Evolutionary conservation across 108 stramenopile genomes (phyloP), one percentile per base, ranked within the genome.

Genomic region (Fragilaria radians): DNA sequence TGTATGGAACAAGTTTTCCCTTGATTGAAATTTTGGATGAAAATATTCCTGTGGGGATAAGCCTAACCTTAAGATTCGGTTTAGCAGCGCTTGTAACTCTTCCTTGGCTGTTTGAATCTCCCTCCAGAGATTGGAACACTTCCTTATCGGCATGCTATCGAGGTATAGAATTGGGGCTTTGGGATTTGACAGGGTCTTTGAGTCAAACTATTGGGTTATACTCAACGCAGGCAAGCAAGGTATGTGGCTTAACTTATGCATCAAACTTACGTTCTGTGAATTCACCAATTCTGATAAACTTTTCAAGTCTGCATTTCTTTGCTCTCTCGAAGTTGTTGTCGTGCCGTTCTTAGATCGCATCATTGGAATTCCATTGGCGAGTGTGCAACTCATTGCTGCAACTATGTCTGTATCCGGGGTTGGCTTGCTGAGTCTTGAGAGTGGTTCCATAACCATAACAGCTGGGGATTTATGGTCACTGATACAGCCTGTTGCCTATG

Each of bases 101-200:
- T 28, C 79, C 64, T 17, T 71, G 48, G 27, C 59, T 62, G 61
- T 67, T 7, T 7, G 36, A 42, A 42, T 11, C 36, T 11, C 36
- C 36, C 36, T 7, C 14, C 11, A 11, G 7, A 14, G 36, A 42
- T 42, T 42, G 36, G 36, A 11, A 7, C 7, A 42, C 36, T 11
- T 42, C 36, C 36, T 14, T 56, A 62, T 32, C 33, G 17, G 83
- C 69, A 18, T 50, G 67, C 7, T 52, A 72, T 45, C 67, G 65
- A 28, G 93, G 93, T 17, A 69, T 85, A 52, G 94, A 92, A 70
- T 65, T 92, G 42, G 94, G 91, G 32, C 30, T 74, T 7, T 88
- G 80, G 62, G 80, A 81, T 55, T 68, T 70, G 4, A 57, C 83
- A 32, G 94, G 85, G 21, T 95, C 91, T 62, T 59, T 86, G 45